Evolutionary conservation across 257 asterid species (phyloP).

Genomic region (Haberlea rhodopensis): DNA sequence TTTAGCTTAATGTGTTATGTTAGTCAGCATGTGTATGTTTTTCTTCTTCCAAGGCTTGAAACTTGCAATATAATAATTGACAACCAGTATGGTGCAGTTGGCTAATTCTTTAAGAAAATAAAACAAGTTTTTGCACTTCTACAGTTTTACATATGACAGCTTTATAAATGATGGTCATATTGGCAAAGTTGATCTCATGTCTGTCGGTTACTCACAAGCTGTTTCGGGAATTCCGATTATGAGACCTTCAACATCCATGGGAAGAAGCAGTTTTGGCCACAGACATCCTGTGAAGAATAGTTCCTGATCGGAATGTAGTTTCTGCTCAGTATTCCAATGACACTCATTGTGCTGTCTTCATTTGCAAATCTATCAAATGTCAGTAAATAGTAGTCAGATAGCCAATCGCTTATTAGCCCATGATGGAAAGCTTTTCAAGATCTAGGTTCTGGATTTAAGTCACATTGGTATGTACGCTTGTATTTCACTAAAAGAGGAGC

Average conservation of each 20-base stretch:
- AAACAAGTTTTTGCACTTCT: too few relatives aligned
- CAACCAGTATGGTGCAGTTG: too few relatives aligned
- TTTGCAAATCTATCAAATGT: slow-evolving; percentile 31
- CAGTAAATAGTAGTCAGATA: background rate
- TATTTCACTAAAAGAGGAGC: background rate
- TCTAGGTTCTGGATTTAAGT: background rate
- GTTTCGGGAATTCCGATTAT: slow-evolving; percentile 25
- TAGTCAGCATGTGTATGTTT: too few relatives aligned
- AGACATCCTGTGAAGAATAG: slow-evolving; percentile 38
- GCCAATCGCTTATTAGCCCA: background rate
- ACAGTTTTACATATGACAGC: too few relatives aligned
- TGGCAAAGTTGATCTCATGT: too few relatives aligned
- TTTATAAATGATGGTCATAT: too few relatives aligned
- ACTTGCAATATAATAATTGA: too few relatives aligned
- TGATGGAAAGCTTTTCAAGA: background rate
- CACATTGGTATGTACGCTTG: too few relatives aligned
- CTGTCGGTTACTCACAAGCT: too few relatives aligned
- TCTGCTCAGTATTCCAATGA: slow-evolving; percentile 33
- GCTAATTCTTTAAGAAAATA: too few relatives aligned
- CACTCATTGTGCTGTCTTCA: slow-evolving; percentile 36
- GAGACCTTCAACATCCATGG: slow-evolving; percentile 41
- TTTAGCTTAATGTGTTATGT: too few relatives aligned
- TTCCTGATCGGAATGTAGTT: slow-evolving; percentile 28
- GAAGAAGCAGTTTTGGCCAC: slow-evolving; percentile 40
- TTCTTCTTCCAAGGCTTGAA: too few relatives aligned